phyloP scores from a whole-genome alignment of 768 basidiomycete species.

The Mycena haematopus region DNA sequence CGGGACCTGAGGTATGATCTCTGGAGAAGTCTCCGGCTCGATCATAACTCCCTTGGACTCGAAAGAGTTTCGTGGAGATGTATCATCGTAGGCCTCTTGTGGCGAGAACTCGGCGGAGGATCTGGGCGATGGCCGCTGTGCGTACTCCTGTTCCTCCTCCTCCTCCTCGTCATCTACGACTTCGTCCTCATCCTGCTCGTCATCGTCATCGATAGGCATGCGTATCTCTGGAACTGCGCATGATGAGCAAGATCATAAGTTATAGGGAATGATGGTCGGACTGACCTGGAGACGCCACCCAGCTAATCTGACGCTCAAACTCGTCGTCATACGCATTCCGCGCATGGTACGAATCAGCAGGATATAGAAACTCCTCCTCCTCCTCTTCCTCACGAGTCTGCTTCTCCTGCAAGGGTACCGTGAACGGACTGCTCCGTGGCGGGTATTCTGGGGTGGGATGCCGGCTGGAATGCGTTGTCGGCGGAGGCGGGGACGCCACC shows the following conservation, averaged over 20 bases:
- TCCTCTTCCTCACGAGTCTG: conserved; percentile 65
- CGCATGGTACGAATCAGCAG: conserved; percentile 58
- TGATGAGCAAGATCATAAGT: conserved; percentile 2
- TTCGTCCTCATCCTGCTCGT: conserved; percentile 60
- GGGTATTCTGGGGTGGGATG: conserved; percentile 60
- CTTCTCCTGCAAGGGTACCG: conserved; percentile 71
- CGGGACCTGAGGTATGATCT: conserved; percentile 50
- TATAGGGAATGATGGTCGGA: conserved; percentile 20
- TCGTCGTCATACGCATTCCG: conserved; percentile 56
- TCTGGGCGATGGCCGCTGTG: conserved; percentile 58
- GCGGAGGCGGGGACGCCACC: conserved; percentile 13
- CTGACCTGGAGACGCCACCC: conserved; percentile 78
- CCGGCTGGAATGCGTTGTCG: conserved; percentile 21
- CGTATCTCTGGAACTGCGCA: conserved; percentile 63
- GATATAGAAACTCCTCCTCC: conserved; percentile 72
- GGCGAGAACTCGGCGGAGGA: conserved; percentile 56
- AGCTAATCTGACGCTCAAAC: conserved; percentile 70
- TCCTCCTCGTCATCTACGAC: conserved; percentile 55
- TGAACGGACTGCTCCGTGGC: conserved; percentile 76
- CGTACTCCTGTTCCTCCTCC: conserved; percentile 43
- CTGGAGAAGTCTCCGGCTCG: conserved; percentile 67
- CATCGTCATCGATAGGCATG: conserved; percentile 66
- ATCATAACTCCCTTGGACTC: conserved; percentile 68
- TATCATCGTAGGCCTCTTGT: conserved; percentile 54
- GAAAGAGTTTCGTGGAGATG: conserved; percentile 61